Evolutionary conservation across 768 basidiomycete genomes (phyloP), one percentile per base, ranked within the genome.

Genomic region (Agaricus blazei): DNA sequence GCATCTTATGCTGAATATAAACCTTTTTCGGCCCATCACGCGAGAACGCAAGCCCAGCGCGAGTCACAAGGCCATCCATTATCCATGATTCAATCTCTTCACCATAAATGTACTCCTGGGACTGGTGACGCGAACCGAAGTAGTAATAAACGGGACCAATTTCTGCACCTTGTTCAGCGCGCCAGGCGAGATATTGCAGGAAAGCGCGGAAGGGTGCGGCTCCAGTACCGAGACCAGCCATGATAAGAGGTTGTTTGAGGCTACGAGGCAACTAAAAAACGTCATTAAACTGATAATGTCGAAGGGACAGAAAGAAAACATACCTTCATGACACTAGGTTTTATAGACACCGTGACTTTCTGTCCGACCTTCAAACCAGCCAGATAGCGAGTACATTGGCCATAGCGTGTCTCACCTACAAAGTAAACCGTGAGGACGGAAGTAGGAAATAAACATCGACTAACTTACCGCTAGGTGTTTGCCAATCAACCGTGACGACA

Each of bases 201-300:
- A 98, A 99, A 6, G 97, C 97, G 56, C 97, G 92, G 89, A 99
- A 99, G 24, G 97, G 97, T 9, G 97, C 97, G 8, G 94, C 97
- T 54, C 96, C 97, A 3, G 97, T 99, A 48, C 97, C 97, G 29
- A 99, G 85, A 60, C 97, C 97, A 34, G 96, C 93, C 92, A 99
- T 94, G 71, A 98, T 96, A 71, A 99, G 78, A 38, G 97, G 97
- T 66, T 96, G 94, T 45, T 76, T 80, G 66, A 85, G 76, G 65
- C 84, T 79, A 0, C 88, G 88, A 51, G 97, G 97, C 4, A 98
- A 77, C 90, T 93, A 60, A 42, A 47, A 41, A 34, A 51, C 3
- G 44, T 68, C 28, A 51, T 12, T 15, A 9, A 15, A 52, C 29
- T 40, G 40, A 37, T 34, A 40, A 34, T 42, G 51, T 28, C 41